Base-by-base conservation (phyloP, 2,329 filamentous ascomycete species). In the Trichoderma sp. region DNA sequence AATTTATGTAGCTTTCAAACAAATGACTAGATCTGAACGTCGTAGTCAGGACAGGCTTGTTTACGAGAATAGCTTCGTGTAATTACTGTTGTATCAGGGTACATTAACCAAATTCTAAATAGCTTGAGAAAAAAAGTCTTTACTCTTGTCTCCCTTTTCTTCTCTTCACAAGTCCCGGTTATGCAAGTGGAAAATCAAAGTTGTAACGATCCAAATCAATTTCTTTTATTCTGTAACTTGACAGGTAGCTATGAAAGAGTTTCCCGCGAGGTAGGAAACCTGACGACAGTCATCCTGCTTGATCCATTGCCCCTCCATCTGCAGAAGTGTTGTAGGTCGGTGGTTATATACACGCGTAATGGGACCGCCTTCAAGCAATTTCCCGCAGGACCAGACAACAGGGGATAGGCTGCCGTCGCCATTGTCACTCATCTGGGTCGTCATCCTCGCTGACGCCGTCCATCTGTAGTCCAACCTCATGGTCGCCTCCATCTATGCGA, bases 361-460 rank as follows among this genome's bases (percentile, higher is more conserved):
- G 36, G 55, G 55, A 71, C 67, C 61, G 36, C 64, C 55, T 26
- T 39, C 39, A 39, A 50, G 50, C 72, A 70, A 76, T 76, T 80
- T 36, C 34, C 79, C 78, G 80, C 83, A 88, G 87, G 86, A 88
- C 85, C 86, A 90, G 87, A 84, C 83, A 86, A 88, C 87, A 90
- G 89, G 88, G 89, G 87, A 87, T 88, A 87, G 86, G 87, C 87
- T 86, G 86, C 85, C 87, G 87, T 86, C 85, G 79, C 85, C 83
- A 75, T 77, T 77, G 84, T 84, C 85, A 88, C 78, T 88, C 89
- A 76, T 92, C 90, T 76, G 92, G 89, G 73, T 90, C 88, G 79
- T 87, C 85, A 73, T 91, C 91, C 78, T 92, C 90, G 78, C 86
- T 88, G 80, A 82, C 82, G 81, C 88, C 87, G 76, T 78, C 79